Base-by-base conservation (phyloP, 2,329 filamentous ascomycete species). In the Trichoderma sp. region DNA sequence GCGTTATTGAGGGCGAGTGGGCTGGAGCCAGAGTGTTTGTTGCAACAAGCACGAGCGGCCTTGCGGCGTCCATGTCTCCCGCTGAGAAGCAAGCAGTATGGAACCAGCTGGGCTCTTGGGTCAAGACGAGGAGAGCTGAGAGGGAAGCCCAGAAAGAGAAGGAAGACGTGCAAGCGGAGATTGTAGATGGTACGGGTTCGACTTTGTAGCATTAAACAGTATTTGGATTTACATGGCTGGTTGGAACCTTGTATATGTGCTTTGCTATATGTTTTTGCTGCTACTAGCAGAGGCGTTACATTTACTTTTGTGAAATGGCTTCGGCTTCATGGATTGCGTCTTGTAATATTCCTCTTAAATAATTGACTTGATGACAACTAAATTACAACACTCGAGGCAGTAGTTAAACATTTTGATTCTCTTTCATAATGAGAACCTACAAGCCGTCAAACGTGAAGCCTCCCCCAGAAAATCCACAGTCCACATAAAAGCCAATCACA, bases 31-130 rank as follows among this genome's bases (percentile, higher is more conserved):
- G 84, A 75, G 91, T 98, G 1, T 98, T 97, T 85, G 96, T 98
- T n/a, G 91, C 94, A 13, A 92, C 92, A 62, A 97, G 92, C 77
- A 98, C 96, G 59, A 98, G 94, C 82, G 96, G 95, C 2, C 81
- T 98, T 75, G 93, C 94, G 4, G 95, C 95, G 2, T 89, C 88
- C 47, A 83, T 96, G 81, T 90, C 85, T 55, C 88, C 88, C 13
- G 86, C 86, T 6, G 92, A 98, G 85, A 98, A 98, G 81, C 88
- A 96, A 83, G 88, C 83, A 64, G 93, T 98, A 64, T 98, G 95
- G 94, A 90, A 85, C 75, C 90, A 94, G 71, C 85, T 99, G 79
- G 96, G 96, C 1, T 85, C 86, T 43, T 98, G 95, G 95, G 93
- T 96, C 20, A 84, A 85, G 74, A 75, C 77, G 76, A 82, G 86